Base-by-base conservation (phyloP, 495 filamentous ascomycete genomes). In the Corynascus novoguineensis region DNA sequence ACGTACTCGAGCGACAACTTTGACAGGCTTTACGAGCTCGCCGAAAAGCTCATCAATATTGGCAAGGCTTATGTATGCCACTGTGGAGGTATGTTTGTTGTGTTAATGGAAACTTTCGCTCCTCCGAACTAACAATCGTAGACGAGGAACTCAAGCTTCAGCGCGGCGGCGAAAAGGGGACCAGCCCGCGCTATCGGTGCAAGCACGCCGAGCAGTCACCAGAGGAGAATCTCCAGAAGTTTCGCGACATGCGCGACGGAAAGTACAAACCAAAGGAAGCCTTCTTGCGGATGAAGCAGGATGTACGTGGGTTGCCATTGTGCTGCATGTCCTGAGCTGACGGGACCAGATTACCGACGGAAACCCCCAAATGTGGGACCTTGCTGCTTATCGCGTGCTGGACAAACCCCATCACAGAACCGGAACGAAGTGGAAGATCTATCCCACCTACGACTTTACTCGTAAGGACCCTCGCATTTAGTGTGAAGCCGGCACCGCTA, bases 401-500 rank as follows among this genome's bases (percentile, higher is more conserved):
- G 76, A 84, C 60, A 76, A 81, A 60, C 78, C 84, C 27, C 91
- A 96, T 63, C 83, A 86, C 66, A 78, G 86, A 44, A 91, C 90
- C 0, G 85, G 83, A 6, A 71, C 78, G 55, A 80, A 85, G 66
- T 96, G 89, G 88, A 82, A 79, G 62, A 89, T 95, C 44, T 95
- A 92, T 61, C 92, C 91, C 0, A 90, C 91, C 0, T 96, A 96
- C 66, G 92, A 95, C 66, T 92, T 95, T 61, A 88, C 90, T 4
- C 60, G 55, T 42, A 44, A 35, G 55, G 42, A 6, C 8, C n/a
- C 25, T 12, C 9, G 4, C 1, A 4, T 6, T 3, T 45, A 21
- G 21, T 28, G 1, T 5, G 14, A 24, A 14, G 0, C 19, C 9
- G 11, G 4, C 9, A 5, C 17, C 42, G 27, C 52, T 56, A 8